Percentiles rank a stretch among this genome's conserved stretches.
These are phyloP conservation scores for Tuber magnatum DNA, from an alignment of 495 filamentous ascomycete species.

Conservation along the genomic window DNA sequence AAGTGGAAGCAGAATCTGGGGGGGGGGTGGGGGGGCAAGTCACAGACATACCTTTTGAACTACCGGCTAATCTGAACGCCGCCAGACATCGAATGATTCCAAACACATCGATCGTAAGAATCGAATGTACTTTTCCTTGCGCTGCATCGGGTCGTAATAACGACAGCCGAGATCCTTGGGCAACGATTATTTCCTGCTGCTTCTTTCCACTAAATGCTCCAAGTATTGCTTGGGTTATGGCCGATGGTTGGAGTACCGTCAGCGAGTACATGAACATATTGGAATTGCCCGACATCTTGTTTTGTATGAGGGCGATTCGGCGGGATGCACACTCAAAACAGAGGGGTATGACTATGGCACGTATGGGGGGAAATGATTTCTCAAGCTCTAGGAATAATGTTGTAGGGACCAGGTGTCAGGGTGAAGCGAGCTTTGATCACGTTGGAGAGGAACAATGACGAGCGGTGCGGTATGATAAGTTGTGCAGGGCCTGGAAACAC, in stretches of 20 bases:
- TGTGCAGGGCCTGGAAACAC: neutral
- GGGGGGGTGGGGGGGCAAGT: conserved; percentile 1
- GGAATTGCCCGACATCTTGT: conserved; percentile 85
- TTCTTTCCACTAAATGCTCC: conserved; percentile 91
- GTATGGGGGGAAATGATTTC: neutral
- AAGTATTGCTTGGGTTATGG: conserved; percentile 79
- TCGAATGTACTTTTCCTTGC: conserved; percentile 73
- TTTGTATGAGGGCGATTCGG: conserved; percentile 42
- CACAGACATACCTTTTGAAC: conserved; percentile 81
- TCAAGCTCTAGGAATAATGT: neutral
- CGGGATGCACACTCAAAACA: conserved; percentile 16
- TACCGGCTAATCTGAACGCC: conserved; percentile 83
- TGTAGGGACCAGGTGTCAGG: neutral
- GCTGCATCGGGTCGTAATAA: conserved; percentile 78
- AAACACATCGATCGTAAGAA: conserved; percentile 88
- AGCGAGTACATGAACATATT: conserved; percentile 97
- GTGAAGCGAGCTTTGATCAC: neutral
- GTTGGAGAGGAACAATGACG: neutral
- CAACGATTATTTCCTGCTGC: conserved; percentile 93
- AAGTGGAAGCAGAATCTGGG: conserved; percentile 42
- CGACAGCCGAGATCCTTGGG: conserved; percentile 80
- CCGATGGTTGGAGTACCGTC: conserved; percentile 83
- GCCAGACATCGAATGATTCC: conserved; percentile 85
- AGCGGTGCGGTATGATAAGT: neutral
- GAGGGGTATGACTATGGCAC: neutral